A percentile compares a stretch with the other conserved stretches of the same genome.
Conservation (phyloP, 768 basidiomycete species). For the Russula sp. region DNA sequence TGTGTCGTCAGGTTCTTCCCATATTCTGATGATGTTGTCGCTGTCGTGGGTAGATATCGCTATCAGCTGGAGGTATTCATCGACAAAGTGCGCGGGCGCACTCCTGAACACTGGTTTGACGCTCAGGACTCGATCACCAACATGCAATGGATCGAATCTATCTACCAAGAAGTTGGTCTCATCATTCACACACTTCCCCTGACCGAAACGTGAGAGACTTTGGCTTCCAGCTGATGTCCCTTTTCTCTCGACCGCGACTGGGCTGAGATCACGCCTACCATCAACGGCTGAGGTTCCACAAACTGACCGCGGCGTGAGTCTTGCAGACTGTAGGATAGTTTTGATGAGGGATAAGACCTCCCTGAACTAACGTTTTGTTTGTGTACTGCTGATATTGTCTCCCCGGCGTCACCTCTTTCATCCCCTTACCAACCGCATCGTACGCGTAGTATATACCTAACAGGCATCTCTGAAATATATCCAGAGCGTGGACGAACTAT, state of each 20-base stretch:
- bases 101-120: conserved; percentile 34
- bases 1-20: neutral
- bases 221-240: neutral
- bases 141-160: conserved; percentile 17
- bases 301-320: neutral
- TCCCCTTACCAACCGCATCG: neutral
- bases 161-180: conserved; percentile 18
- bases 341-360: neutral
- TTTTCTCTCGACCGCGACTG: neutral
- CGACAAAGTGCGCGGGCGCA: conserved; percentile 39
- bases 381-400: neutral
- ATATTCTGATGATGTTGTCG: neutral
- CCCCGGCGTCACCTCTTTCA: neutral
- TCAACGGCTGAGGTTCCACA: conserved; percentile 11
- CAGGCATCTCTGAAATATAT: too few relatives aligned
- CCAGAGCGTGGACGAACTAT: too few relatives aligned
- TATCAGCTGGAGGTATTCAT: conserved; percentile 54
- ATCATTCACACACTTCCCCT: neutral
- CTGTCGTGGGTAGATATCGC: conserved; percentile 32
- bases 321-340: neutral
- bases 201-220: too few relatives aligned
- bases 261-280: conserved; percentile 10
- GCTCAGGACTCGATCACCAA: conserved; percentile 15
- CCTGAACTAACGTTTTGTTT: neutral
- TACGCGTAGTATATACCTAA: too few relatives aligned